Base-by-base conservation (phyloP, 2,329 filamentous ascomycete species). In the Talaromyces sp. region DNA sequence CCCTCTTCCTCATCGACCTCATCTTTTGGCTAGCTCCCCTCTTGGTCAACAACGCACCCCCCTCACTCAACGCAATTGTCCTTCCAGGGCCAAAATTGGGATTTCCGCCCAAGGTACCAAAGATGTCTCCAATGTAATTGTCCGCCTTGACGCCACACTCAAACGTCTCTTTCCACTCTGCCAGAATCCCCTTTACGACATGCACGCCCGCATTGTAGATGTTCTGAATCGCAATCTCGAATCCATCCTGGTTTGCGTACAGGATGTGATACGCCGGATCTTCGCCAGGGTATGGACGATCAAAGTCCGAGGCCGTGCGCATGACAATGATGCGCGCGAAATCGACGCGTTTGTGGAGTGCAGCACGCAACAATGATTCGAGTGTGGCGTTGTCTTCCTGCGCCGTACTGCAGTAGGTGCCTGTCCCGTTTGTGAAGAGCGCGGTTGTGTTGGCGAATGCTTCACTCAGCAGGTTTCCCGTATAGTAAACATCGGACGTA, bases 331-430 rank as follows among this genome's bases (percentile, higher is more conserved):
- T 83, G 3, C 90, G 84, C 5, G 80, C 75, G 74, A 90, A 92
- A 73, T 92, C 90, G 3, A 88, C 84, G 4, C 86, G 71, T 2
- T 84, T 83, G 68, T 81, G 80, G 24, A 84, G 76, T 0, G 87
- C 84, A 1, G 83, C 84, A 13, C 89, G 84, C 22, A 90, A 75
- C 33, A 92, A 78, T 5, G 85, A 88, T 70, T 89, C 88, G 0
- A 91, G 83, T 0, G 85, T 85, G 0, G 89, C 89, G 70, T 88
- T 90, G 73, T 92, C 89, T 75, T 92, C 90, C 74, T 91, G 89
- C 0, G 89, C 89, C 1, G 85, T 89, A 76, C 88, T 86, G 78
- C 89, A 91, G 77, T 91, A 91, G 6, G 82, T 75, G 0, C 87
- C 88, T 0, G 84, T 86, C 3, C 88, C 88, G 71, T 91, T 91